Evolutionary conservation across 345 rosid genomes (phyloP).

Genomic region (Eucalyptus cloeziana): DNA sequence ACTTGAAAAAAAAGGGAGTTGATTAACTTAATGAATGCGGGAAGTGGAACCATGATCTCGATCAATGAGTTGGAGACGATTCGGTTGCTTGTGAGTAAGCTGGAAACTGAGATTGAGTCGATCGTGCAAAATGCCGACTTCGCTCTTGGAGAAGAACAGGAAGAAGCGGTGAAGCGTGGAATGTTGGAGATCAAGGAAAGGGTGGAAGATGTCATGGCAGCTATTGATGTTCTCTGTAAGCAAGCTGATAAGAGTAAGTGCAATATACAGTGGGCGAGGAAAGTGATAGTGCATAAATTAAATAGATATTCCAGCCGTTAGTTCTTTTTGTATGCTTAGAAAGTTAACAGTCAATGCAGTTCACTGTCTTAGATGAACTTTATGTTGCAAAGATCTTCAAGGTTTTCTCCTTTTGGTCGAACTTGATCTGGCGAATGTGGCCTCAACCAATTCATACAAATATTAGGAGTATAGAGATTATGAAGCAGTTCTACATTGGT

Average conservation of each 20-base stretch:
- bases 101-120: slow-evolving; percentile 41
- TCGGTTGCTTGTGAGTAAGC: slow-evolving; percentile 25
- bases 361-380: background rate
- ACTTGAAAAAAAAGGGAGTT: slow-evolving; percentile 36
- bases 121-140: slow-evolving; percentile 34
- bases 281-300: slow-evolving; percentile 40
- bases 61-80: slow-evolving; percentile 50
- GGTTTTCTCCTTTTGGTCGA: background rate
- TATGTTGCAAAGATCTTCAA: background rate
- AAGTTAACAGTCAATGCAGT: background rate
- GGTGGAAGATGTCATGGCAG: slow-evolving; percentile 31
- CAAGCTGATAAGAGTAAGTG: slow-evolving; percentile 40
- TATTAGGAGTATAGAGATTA: background rate
- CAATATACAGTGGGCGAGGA: slow-evolving; percentile 18
- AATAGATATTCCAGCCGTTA: slow-evolving; percentile 9
- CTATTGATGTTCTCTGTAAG: slow-evolving; percentile 38
- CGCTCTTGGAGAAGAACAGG: slow-evolving; percentile 30
- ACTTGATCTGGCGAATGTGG: background rate
- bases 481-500: background rate
- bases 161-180: slow-evolving; percentile 38
- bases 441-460: background rate
- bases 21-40: slow-evolving; percentile 12
- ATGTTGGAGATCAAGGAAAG: slow-evolving; percentile 69
- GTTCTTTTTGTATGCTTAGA: background rate
- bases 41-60: slow-evolving; percentile 15